These are phyloP conservation scores for Allium fistulosum DNA, from an alignment of 106 monocot genomes.

Conservation along the genomic window DNA sequence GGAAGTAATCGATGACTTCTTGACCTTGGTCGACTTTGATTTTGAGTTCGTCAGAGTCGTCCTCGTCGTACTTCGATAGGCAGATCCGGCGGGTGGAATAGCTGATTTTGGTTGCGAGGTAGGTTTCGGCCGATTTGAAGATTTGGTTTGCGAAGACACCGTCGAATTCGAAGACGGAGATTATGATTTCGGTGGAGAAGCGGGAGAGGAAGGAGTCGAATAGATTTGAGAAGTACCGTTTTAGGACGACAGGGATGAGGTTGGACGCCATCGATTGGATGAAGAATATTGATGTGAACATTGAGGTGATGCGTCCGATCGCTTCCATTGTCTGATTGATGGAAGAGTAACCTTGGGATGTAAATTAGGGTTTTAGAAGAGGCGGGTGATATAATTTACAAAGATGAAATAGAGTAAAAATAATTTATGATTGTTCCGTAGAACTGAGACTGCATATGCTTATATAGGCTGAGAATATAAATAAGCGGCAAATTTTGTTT, in stretches of 20 bases:
- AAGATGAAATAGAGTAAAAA: no score
- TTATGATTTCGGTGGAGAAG: conserved; percentile 5
- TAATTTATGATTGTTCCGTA: no score
- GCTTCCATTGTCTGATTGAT: no score
- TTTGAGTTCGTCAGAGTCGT: neutral
- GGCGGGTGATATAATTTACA: no score
- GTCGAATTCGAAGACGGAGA: conserved; percentile 13
- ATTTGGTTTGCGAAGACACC: conserved; percentile 10
- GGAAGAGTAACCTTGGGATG: no score
- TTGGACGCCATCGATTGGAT: neutral
- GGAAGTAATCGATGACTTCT: conserved; percentile 8
- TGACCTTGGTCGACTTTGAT: conserved; percentile 5
- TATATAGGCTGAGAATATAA: no score
- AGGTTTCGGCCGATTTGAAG: conserved; percentile 11
- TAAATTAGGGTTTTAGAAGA: no score
- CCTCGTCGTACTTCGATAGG: neutral
- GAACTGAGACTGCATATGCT: no score
- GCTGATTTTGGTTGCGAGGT: conserved; percentile 2
- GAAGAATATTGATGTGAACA: neutral
- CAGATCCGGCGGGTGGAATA: neutral
- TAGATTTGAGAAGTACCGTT: neutral
- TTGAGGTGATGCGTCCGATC: conserved; percentile 1
- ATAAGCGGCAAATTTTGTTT: no score
- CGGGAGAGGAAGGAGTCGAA: neutral
- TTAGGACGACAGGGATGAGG: conserved; percentile 3